phyloP scores from a whole-genome alignment of 2,329 filamentous ascomycete species.

The Elsinoe arachidis region DNA sequence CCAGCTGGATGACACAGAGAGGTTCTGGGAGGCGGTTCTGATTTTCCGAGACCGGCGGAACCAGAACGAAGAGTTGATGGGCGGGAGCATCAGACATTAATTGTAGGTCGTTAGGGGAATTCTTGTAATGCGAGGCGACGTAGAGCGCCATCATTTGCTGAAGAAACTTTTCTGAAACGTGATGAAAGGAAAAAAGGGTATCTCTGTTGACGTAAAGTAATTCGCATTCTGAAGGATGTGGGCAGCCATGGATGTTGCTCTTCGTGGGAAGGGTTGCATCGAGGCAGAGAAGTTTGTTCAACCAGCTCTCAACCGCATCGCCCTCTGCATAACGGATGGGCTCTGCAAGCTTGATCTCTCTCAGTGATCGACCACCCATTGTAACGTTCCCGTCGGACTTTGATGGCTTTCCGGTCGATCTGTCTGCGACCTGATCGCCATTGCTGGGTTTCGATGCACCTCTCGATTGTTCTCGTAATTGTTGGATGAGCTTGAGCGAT shows the following conservation, averaged over 20 bases:
- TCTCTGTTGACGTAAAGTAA: conserved; percentile 91
- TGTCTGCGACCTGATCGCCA: conserved; percentile 62
- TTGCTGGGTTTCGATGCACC: conserved; percentile 48
- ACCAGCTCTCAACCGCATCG: conserved; percentile 89
- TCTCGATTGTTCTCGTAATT: conserved; percentile 85
- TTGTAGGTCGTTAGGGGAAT: conserved; percentile 95
- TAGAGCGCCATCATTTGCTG: conserved; percentile 98
- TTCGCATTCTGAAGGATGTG: conserved; percentile 85
- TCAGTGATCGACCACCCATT: conserved; percentile 64
- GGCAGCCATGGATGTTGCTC: conserved; percentile 69
- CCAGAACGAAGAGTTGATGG: conserved; percentile 90
- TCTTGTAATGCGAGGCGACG: conserved; percentile 96
- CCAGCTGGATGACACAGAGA: conserved; percentile 87
- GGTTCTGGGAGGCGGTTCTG: conserved; percentile 79
- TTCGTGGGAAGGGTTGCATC: conserved; percentile 81
- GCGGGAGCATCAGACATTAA: conserved; percentile 96
- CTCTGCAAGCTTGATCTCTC: conserved; percentile 86
- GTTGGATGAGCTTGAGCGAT: conserved; percentile 92
- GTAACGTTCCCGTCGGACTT: conserved; percentile 54
- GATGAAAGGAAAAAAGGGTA: conserved; percentile 95
- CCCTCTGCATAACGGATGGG: conserved; percentile 91
- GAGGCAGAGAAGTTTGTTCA: conserved; percentile 87
- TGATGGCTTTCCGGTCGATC: conserved; percentile 63
- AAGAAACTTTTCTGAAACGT: conserved; percentile 90
- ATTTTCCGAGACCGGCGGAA: conserved; percentile 72